A percentile compares a stretch with the other conserved stretches of the same genome.
Evolutionary conservation across 768 basidiomycete species (phyloP).

Genomic region (Naganishia onofrii): DNA sequence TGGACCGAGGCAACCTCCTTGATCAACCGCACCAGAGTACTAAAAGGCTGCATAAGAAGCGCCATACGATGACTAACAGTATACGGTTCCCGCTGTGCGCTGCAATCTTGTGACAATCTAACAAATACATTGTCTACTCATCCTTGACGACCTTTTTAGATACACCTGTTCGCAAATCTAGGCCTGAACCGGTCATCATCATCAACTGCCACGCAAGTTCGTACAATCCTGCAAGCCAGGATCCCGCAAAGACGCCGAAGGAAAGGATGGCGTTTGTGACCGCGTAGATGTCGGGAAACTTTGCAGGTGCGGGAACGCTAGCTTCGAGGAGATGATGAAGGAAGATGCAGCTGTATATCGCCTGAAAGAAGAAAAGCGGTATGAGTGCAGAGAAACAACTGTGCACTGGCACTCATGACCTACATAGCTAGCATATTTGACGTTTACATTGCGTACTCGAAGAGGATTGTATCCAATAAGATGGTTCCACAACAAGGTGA

Average conservation of each 20-base stretch:
- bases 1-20: too few species aligned
- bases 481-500: conserved; percentile 75
- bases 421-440: conserved; percentile 29
- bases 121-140: too few species aligned
- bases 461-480: conserved; percentile 60
- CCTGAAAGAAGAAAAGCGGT: conserved; percentile 51
- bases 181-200: conserved; percentile 11
- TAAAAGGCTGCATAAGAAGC: too few species aligned
- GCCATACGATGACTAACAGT: too few species aligned
- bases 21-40: too few species aligned
- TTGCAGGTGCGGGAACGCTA: conserved; percentile 63
- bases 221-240: conserved; percentile 60
- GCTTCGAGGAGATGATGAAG: conserved; percentile 66
- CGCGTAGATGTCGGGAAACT: conserved; percentile 79
- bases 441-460: conserved; percentile 6
- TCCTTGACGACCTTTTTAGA: too few species aligned
- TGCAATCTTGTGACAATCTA: too few species aligned
- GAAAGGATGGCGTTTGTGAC: conserved; percentile 80
- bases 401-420: conserved; percentile 54
- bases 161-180: neutral
- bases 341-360: conserved; percentile 60
- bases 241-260: conserved; percentile 72
- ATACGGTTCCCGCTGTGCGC: too few species aligned
- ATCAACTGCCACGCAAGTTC: conserved; percentile 23
- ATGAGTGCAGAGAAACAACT: conserved; percentile 32